A percentile compares a stretch with the other conserved stretches of the same genome.
These are phyloP conservation scores for Oryza brachyantha DNA, from an alignment of 176 grass and related monocot genomes.

Conservation along the genomic window DNA sequence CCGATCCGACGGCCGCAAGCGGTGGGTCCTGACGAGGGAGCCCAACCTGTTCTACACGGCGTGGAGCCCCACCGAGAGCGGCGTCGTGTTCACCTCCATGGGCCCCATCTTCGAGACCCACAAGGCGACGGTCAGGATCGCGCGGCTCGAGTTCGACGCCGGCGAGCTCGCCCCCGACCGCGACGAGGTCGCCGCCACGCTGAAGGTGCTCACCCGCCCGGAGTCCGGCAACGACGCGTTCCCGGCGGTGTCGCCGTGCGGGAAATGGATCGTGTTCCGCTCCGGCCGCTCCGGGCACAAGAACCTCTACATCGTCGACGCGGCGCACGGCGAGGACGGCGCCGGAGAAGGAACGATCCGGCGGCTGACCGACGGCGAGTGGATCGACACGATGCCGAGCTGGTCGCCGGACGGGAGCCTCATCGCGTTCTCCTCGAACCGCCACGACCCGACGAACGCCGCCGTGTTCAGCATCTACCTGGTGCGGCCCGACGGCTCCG, in stretches of 20 bases:
- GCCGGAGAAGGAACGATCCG: background rate
- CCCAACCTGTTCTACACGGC: conserved; percentile 63
- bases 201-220: conserved; percentile 49
- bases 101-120: conserved; percentile 84
- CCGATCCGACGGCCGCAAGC: conserved; percentile 60
- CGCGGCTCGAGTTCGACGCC: conserved; percentile 61
- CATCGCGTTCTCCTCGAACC: conserved; percentile 95
- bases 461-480: conserved; percentile 78
- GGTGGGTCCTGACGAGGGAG: conserved; percentile 52
- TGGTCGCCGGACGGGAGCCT: conserved; percentile 83
- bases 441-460: conserved; percentile 57
- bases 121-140: conserved; percentile 73
- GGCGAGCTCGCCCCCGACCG: conserved; percentile 36
- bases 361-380: conserved; percentile 68
- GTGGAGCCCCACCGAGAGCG: conserved; percentile 64
- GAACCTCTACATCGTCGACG: conserved; percentile 81
- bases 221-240: conserved; percentile 88
- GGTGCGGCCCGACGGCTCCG: conserved; percentile 63
- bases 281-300: conserved; percentile 86
- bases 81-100: conserved; percentile 68
- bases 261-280: conserved; percentile 75
- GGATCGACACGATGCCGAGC: conserved; percentile 93
- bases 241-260: conserved; percentile 73
- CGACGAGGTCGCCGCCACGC: conserved; percentile 8
- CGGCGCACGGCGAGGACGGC: conserved; percentile 52